A percentile compares a stretch with the other conserved stretches of the same genome.
These are phyloP conservation scores for Alternaria conjuncta DNA, from an alignment of 2,329 filamentous ascomycete genomes.

Conservation along the genomic window DNA sequence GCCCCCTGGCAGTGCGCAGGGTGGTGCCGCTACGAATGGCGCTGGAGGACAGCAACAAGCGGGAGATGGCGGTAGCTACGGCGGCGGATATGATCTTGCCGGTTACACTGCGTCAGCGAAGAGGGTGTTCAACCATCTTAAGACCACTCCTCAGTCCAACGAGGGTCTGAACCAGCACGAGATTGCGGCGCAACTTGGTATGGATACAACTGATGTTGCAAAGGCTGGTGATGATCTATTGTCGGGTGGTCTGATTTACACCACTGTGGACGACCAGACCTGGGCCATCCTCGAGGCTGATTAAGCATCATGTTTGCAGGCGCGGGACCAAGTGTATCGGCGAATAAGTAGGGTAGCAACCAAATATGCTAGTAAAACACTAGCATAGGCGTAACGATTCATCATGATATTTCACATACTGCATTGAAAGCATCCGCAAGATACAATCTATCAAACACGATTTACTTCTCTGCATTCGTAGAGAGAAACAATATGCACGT, in stretches of 20 bases:
- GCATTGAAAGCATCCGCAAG: background rate
- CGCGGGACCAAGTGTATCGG: background rate
- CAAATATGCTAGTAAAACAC: background rate
- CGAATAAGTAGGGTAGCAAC: background rate
- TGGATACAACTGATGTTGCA: conserved; percentile 74
- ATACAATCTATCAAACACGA: background rate
- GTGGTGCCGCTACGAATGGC: conserved; percentile 40
- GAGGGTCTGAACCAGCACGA: conserved; percentile 84
- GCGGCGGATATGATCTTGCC: conserved; percentile 38
- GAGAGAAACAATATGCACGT: conserved; percentile 52
- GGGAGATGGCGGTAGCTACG: conserved; percentile 35
- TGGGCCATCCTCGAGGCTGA: conserved; percentile 79
- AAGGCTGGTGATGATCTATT: conserved; percentile 83
- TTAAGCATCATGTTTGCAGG: conserved; percentile 11
- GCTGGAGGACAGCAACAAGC: conserved; percentile 28
- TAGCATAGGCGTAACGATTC: background rate
- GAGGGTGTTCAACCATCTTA: conserved; percentile 75
- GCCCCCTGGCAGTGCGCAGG: conserved; percentile 58
- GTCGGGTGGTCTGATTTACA: conserved; percentile 77
- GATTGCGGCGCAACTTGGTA: conserved; percentile 69
- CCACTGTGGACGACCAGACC: conserved; percentile 90
- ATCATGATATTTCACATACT: background rate
- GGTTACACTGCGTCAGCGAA: conserved; percentile 63
- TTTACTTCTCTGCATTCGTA: conserved; percentile 43
- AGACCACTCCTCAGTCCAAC: conserved; percentile 71